phyloP scores from a whole-genome alignment of 352 stramenopile species.

The Hyaloperonospora arabidopsidis region DNA sequence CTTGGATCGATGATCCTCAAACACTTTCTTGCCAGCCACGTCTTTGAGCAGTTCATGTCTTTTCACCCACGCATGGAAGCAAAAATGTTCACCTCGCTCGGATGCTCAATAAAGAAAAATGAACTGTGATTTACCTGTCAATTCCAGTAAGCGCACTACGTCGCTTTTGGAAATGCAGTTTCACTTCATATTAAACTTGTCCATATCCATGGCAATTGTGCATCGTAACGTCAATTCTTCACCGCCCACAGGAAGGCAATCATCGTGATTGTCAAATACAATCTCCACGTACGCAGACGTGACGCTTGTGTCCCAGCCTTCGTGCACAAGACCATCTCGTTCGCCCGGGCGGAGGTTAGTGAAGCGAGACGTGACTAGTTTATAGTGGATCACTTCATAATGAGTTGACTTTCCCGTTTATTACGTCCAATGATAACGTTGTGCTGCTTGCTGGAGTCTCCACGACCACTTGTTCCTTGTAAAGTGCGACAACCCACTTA shows the following conservation, averaged over 20 bases:
- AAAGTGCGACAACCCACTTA: slow-evolving; percentile 92
- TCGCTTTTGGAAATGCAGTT: slow-evolving; percentile 97
- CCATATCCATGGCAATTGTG: slow-evolving; percentile 99
- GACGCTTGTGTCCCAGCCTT: slow-evolving; percentile 90
- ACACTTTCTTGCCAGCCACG: slow-evolving; percentile 97
- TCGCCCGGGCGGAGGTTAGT: slow-evolving; percentile 89
- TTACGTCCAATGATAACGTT: slow-evolving; percentile 99
- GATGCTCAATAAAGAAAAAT: slow-evolving; percentile 99
- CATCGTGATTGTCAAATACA: slow-evolving; percentile 98
- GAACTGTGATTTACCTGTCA: slow-evolving; percentile 96
- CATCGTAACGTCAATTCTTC: slow-evolving; percentile 94
- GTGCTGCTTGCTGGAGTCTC: slow-evolving; percentile 90
- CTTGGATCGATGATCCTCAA: slow-evolving; percentile 97
- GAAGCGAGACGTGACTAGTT: slow-evolving; percentile 90
- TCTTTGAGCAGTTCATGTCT: slow-evolving; percentile 97
- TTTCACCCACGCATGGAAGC: slow-evolving; percentile 96
- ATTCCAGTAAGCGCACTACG: slow-evolving; percentile 97
- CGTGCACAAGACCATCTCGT: slow-evolving; percentile 91
- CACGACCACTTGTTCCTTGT: slow-evolving; percentile 87
- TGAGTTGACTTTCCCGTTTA: slow-evolving; percentile 97
- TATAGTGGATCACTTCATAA: slow-evolving; percentile 99
- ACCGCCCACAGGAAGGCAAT: slow-evolving; percentile 87
- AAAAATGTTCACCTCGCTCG: slow-evolving; percentile 98
- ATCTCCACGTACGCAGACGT: slow-evolving; percentile 98
- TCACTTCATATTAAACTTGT: slow-evolving; percentile 99